These are phyloP conservation scores for Gelatoporia subvermispora DNA, from an alignment of 768 basidiomycete genomes.

Conservation along the genomic window DNA sequence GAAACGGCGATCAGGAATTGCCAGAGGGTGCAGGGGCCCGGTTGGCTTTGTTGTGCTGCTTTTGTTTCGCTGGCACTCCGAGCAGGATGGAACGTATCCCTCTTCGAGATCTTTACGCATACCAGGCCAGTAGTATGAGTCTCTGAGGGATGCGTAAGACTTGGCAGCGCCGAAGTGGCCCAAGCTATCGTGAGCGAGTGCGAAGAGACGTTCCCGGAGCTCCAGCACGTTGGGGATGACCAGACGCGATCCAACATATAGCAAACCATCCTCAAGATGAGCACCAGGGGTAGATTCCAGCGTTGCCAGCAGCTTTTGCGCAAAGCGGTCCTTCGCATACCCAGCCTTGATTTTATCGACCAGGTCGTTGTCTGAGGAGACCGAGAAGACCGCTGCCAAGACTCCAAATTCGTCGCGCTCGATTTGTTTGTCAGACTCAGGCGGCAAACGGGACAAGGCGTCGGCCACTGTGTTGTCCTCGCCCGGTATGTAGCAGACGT, in stretches of 20 bases:
- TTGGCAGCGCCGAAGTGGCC: slow-evolving; percentile 18
- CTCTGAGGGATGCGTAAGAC: slow-evolving; percentile 11
- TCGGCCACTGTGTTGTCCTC: slow-evolving; percentile 36
- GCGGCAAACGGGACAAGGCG: slow-evolving; percentile 30
- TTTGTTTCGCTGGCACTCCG: slow-evolving; percentile 32
- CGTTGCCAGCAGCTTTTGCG: background rate
- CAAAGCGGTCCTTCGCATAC: slow-evolving; percentile 4
- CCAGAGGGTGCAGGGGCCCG: slow-evolving; percentile 21
- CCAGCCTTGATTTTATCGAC: slow-evolving; percentile 2
- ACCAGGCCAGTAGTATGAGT: slow-evolving; percentile 19
- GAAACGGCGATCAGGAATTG: slow-evolving; percentile 15
- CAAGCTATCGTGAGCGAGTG: slow-evolving; percentile 10
- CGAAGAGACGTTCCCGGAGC: slow-evolving; percentile 11
- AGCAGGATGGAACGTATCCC: slow-evolving; percentile 28
- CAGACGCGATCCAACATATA: slow-evolving; percentile 16
- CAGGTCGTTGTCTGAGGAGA: slow-evolving; percentile 3
- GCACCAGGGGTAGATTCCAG: background rate
- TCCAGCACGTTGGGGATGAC: slow-evolving; percentile 13
- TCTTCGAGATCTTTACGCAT: slow-evolving; percentile 28
- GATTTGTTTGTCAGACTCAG: background rate
- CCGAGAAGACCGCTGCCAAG: background rate
- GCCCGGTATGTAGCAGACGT: slow-evolving; percentile 33
- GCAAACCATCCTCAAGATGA: slow-evolving; percentile 7
- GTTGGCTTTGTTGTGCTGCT: slow-evolving; percentile 10
- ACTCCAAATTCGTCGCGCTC: too few species aligned